Evolutionary conservation across 2,329 filamentous ascomycete species (phyloP).

Genomic region (Amphichorda felina): DNA sequence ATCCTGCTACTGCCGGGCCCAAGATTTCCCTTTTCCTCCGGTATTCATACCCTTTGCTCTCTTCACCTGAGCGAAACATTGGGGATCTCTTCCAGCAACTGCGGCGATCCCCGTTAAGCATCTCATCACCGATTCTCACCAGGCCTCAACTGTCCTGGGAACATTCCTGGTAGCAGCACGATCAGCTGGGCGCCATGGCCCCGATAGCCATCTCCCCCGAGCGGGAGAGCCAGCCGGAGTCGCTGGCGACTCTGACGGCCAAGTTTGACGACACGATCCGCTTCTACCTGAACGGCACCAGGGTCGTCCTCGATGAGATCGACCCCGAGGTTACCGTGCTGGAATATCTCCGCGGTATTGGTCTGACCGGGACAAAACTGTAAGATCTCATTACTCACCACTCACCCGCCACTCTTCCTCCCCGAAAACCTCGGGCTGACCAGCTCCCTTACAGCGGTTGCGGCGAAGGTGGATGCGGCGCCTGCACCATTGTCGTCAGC

Average conservation of each 20-base stretch:
- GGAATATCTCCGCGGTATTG: slow-evolving; percentile 86
- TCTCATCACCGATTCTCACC: no score
- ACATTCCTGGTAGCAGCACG: no score
- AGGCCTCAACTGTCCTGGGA: no score
- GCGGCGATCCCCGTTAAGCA: no score
- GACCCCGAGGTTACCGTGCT: slow-evolving; percentile 88
- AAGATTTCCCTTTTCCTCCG: no score
- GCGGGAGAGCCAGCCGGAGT: slow-evolving; percentile 19
- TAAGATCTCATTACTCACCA: slow-evolving; percentile 18
- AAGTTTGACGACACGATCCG: slow-evolving; percentile 76
- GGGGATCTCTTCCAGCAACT: no score
- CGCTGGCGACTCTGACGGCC: slow-evolving; percentile 46
- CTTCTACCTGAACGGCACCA: slow-evolving; percentile 93
- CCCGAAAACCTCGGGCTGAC: background rate
- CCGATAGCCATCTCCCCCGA: slow-evolving; percentile 42
- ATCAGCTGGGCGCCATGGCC: slow-evolving; percentile 29
- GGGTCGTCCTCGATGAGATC: slow-evolving; percentile 71
- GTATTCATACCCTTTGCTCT: no score
- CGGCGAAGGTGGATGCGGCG: slow-evolving; percentile 91
- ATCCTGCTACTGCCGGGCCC: no score
- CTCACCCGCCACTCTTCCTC: no score
- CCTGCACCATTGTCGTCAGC: slow-evolving; percentile 89
- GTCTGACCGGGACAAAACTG: slow-evolving; percentile 89
- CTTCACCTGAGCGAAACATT: no score
- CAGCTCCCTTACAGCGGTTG: slow-evolving; percentile 48